Evolutionary conservation across 2,329 filamentous ascomycete species (phyloP).

Genomic region (Biscogniauxia mediterranea): DNA sequence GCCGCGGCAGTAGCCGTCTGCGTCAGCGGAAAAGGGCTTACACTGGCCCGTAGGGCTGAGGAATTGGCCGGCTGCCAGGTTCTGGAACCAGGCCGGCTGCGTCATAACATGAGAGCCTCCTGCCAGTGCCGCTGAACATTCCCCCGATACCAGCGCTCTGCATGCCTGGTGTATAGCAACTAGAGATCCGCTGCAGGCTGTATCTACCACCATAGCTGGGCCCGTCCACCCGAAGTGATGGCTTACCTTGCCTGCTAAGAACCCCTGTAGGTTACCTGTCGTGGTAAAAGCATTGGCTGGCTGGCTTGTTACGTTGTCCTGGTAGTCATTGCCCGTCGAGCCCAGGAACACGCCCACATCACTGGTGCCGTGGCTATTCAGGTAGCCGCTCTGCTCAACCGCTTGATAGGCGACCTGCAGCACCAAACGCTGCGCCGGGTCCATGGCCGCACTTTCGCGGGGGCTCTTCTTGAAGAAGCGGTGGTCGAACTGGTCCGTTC

Average conservation of each 20-base stretch:
- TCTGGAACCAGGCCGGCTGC: conserved; percentile 20
- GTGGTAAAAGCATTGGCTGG: conserved; percentile 24
- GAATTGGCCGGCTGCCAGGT: conserved; percentile 26
- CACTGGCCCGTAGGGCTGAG: conserved; percentile 26
- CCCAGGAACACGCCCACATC: neutral
- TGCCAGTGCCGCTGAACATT: conserved; percentile 32
- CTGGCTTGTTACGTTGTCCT: conserved; percentile 15
- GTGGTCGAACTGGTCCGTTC: conserved; percentile 19
- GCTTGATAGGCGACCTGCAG: conserved; percentile 38
- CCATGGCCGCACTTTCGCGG: conserved; percentile 31
- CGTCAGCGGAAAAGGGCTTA: conserved; percentile 38
- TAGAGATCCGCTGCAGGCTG: conserved; percentile 34
- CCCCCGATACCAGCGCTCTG: conserved; percentile 26
- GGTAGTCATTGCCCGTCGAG: conserved; percentile 20
- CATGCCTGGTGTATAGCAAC: conserved; percentile 38
- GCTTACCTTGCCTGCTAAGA: conserved; percentile 24
- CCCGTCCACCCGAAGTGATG: conserved; percentile 35
- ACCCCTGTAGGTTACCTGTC: conserved; percentile 20
- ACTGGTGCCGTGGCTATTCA: neutral
- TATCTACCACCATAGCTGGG: conserved; percentile 28
- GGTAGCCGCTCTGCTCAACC: conserved; percentile 26
- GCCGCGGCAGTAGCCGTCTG: conserved; percentile 51
- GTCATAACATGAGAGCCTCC: conserved; percentile 34
- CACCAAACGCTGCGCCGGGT: conserved; percentile 34
- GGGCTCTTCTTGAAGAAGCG: conserved; percentile 29